Base-by-base conservation (phyloP, 2,329 filamentous ascomycete genomes). In the Penicillium sp. region DNA sequence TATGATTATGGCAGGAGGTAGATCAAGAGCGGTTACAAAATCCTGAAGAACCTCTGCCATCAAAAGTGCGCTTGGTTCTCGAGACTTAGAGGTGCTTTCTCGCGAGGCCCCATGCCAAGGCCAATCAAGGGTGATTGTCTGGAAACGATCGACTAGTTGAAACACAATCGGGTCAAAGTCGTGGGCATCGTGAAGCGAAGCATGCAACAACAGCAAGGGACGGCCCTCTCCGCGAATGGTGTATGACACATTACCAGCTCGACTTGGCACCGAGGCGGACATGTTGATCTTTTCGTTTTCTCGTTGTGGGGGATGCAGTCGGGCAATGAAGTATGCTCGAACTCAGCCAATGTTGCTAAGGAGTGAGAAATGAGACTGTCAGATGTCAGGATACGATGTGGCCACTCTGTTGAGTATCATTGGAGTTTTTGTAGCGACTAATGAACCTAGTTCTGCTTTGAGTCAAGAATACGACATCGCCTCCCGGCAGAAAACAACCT, bases 1-100 rank as follows among this genome's bases (percentile, higher is more conserved):
- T 48, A 60, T 38, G 45, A 57, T 10, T 53, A 57, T 25, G 31
- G 59, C 20, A 41, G 59, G 35, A 42, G 47, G 5, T 57, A 62
- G 41, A 62, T 62, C 28, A 39, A 54, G 7, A 38, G 28, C 28
- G 54, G 60, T 57, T 47, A 60, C 38, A 49, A 45, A 45, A 12
- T 45, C 42, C 6, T 28, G 22, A 12, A 45, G 22, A 7, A 45
- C 42, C 42, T 45, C 42, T 28, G 42, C 42, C 20, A 45, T 45
- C 42, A 45, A 28, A 14, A 45, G 12, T 5, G 22, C 42, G 20
- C 42, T 28, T 0, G 42, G 42, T 8, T 28, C 42, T 45, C 12
- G 22, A 8, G 12, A 28, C 5, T 45, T 28, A 2, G 42, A 25
- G 12, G 42, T 45, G 12, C 20, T 28, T 25, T 45, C 42, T 45